These are phyloP conservation scores for Punctularia strigosozonata DNA, from an alignment of 768 basidiomycete genomes.

Conservation along the genomic window DNA sequence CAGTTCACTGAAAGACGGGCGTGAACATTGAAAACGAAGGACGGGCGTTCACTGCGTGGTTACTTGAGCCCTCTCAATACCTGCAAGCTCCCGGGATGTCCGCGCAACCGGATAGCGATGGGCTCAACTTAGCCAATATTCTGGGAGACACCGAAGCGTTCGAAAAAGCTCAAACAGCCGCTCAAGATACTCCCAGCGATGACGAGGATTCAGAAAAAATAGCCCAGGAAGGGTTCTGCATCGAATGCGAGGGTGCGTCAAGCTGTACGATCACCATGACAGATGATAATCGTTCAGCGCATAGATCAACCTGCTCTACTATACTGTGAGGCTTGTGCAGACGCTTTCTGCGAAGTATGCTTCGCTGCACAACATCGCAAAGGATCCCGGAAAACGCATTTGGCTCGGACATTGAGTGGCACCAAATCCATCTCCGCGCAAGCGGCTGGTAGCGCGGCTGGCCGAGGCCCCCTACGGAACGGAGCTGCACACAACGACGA, in stretches of 20 bases:
- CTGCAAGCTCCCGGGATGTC: no score
- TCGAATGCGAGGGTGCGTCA: slow-evolving; percentile 75
- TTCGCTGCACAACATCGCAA: slow-evolving; percentile 79
- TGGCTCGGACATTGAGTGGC: slow-evolving; percentile 31
- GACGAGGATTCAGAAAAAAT: slow-evolving; percentile 41
- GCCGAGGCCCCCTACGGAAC: slow-evolving; percentile 3
- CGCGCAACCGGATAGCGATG: no score
- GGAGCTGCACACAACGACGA: slow-evolving; percentile 3
- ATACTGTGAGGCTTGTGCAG: slow-evolving; percentile 57
- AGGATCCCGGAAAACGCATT: slow-evolving; percentile 60
- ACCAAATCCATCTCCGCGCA: slow-evolving; percentile 6
- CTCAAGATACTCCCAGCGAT: no score
- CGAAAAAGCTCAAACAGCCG: no score
- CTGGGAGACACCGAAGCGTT: no score
- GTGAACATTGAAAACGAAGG: no score
- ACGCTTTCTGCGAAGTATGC: slow-evolving; percentile 77
- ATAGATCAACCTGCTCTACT: slow-evolving; percentile 77
- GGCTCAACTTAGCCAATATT: no score
- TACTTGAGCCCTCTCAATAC: no score
- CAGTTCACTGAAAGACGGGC: no score
- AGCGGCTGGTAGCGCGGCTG: slow-evolving; percentile 9
- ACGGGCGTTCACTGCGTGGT: no score
- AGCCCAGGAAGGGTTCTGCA: slow-evolving; percentile 53
- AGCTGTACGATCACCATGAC: not conserved
- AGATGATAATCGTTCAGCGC: slow-evolving; percentile 2